phyloP scores from a whole-genome alignment of 805 yeast genomes.

The Limtongia smithiae region DNA sequence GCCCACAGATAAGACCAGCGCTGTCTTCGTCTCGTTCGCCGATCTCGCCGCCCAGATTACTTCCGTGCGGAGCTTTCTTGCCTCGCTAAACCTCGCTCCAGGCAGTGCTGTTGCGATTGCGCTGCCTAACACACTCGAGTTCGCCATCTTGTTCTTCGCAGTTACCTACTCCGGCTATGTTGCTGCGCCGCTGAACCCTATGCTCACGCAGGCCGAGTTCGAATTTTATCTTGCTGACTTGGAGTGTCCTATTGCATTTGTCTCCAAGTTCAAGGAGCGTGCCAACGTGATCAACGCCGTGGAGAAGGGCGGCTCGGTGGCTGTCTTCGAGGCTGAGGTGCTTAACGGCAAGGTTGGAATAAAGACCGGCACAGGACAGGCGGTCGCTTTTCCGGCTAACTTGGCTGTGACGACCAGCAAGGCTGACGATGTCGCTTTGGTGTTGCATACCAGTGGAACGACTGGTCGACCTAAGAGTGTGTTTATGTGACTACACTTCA shows the following conservation, averaged over 20 bases:
- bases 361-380: conserved; percentile 1
- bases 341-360: not conserved
- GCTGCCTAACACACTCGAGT: conserved; percentile 59
- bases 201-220: conserved; percentile 58
- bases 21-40: conserved; percentile 10
- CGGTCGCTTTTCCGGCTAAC: conserved; percentile 44
- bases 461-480: conserved; percentile 63
- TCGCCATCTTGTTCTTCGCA: conserved; percentile 54
- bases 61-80: conserved; percentile 14
- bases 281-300: conserved; percentile 52
- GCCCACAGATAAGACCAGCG: not conserved
- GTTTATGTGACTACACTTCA: no score
- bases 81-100: conserved; percentile 15
- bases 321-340: conserved; percentile 12
- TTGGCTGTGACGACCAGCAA: conserved; percentile 2
- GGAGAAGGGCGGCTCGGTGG: conserved; percentile 38
- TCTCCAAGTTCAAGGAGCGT: conserved; percentile 49
- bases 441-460: conserved; percentile 71
- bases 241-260: conserved; percentile 54
- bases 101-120: conserved; percentile 44
- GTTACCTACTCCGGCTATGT: conserved; percentile 53
- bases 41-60: conserved; percentile 6
- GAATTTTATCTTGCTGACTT: conserved; percentile 63
- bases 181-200: conserved; percentile 68
- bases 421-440: conserved; percentile 54